Evolutionary conservation across 2,329 filamentous ascomycete species (phyloP), one percentile per base, ranked within the genome.

Genomic region (Colletotrichum truncatum): DNA sequence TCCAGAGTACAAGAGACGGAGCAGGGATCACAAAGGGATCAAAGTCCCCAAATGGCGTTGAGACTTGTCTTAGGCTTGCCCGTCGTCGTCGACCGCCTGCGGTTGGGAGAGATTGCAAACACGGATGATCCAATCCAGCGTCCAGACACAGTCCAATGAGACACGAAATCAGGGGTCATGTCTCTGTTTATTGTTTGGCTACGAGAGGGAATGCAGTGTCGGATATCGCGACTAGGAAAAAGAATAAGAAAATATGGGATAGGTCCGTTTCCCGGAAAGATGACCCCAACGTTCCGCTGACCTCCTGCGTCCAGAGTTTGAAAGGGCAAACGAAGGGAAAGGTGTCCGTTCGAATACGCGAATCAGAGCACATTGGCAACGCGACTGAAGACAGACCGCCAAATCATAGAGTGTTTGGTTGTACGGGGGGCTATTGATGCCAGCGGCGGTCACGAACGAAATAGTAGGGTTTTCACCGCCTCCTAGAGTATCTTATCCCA

Each of bases 21-120:
- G n/a, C n/a, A n/a, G n/a, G n/a, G n/a, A n/a, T n/a, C n/a, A n/a
- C n/a, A n/a, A n/a, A n/a, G n/a, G n/a, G n/a, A n/a, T n/a, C 30
- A 7, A 32, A 26, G 18, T 16, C 26, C 38, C 6, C 30, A n/a
- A 36, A 56, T 46, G 39, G 61, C 56, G 48, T 53, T 21, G 48
- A 61, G 9, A 64, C 41, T 12, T 64, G 61, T 64, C 61, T 59
- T 26, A 39, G 6, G 32, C 39, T 52, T 60, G 55, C 9, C 26
- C 25, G 26, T 18, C 23, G 38, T 43, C 16, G n/a, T 39, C 48
- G 21, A n/a, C 54, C 38, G 45, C 10, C 28, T 38, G 45, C 45
- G 38, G 30, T 43, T 21, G 46, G n/a, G 25, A 45, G 49, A 61
- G 39, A 39, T 52, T 60, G 30, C 32, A n/a, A 46, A 64, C 30